Conservation (phyloP, 2,329 filamentous ascomycete genomes). For the Scolecobasidium constrictum region DNA sequence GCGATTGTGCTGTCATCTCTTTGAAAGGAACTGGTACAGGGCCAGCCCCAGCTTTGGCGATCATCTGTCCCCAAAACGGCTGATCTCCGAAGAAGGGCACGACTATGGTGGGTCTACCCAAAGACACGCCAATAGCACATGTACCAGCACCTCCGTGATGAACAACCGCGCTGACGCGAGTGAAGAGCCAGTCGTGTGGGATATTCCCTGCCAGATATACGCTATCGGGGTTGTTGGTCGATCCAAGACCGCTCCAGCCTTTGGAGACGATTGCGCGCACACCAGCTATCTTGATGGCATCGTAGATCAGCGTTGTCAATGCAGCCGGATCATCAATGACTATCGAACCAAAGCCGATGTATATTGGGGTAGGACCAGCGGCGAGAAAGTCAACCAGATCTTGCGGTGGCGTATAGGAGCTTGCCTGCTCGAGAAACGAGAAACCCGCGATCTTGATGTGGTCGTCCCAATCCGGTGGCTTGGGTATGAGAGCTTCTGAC, state of each 20-base stretch:
- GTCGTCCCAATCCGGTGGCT: slow-evolving; percentile 87
- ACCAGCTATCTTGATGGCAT: slow-evolving; percentile 81
- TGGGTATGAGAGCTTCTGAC: slow-evolving; percentile 81
- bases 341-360: slow-evolving; percentile 94
- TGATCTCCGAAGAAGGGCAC: slow-evolving; percentile 97
- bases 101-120: slow-evolving; percentile 86
- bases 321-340: slow-evolving; percentile 86
- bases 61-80: slow-evolving; percentile 32
- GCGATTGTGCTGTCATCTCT: slow-evolving; percentile 26
- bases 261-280: slow-evolving; percentile 88
- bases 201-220: slow-evolving; percentile 83
- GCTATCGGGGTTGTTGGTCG: slow-evolving; percentile 48
- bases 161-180: slow-evolving; percentile 82
- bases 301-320: slow-evolving; percentile 85
- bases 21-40: slow-evolving; percentile 28
- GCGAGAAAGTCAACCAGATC: slow-evolving; percentile 72
- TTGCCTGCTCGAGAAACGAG: slow-evolving; percentile 81
- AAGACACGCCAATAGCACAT: slow-evolving; percentile 82
- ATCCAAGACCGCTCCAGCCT: slow-evolving; percentile 84
- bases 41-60: slow-evolving; percentile 28
- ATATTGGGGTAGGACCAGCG: slow-evolving; percentile 71
- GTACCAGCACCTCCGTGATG: slow-evolving; percentile 95
- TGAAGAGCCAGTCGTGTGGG: slow-evolving; percentile 95
- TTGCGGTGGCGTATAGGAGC: slow-evolving; percentile 59
- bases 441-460: slow-evolving; percentile 97